Evolutionary conservation across 2,329 filamentous ascomycete genomes (phyloP).

Genomic region (Monilinia vaccinii-corymbosi): DNA sequence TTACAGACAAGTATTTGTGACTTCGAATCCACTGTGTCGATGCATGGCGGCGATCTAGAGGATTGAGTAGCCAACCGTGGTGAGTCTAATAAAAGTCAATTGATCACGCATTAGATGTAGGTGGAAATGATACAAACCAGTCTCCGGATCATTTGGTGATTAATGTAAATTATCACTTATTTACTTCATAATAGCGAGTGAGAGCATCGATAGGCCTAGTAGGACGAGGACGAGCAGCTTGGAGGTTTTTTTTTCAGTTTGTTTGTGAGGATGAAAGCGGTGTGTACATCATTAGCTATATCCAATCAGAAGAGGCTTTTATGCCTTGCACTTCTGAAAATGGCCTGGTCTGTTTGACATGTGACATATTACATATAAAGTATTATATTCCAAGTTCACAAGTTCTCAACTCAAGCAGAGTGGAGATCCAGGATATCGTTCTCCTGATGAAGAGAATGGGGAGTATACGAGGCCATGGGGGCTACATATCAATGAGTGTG

Average conservation of each 20-base stretch:
- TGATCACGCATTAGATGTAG: background rate
- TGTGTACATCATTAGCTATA: background rate
- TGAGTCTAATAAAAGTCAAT: background rate
- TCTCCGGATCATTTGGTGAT: background rate
- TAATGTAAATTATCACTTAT: background rate
- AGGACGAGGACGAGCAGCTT: too few species aligned
- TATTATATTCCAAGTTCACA: background rate
- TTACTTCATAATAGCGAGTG: background rate
- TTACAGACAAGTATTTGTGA: background rate
- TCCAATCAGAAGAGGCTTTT: too few species aligned
- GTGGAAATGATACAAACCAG: background rate
- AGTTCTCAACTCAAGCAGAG: constrained; percentile 4
- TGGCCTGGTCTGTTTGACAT: too few species aligned
- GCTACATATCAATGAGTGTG: background rate
- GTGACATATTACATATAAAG: background rate
- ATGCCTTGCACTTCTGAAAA: too few species aligned
- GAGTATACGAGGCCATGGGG: constrained; percentile 2
- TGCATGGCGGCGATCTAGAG: background rate
- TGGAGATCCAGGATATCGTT: constrained; percentile 10
- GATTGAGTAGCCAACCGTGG: background rate
- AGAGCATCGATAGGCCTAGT: background rate
- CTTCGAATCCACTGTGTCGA: background rate
- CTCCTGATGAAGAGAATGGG: background rate
- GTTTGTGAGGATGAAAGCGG: background rate
- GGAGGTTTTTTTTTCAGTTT: background rate